Base-by-base conservation (phyloP, 768 basidiomycete species). In the Russula sp. region DNA sequence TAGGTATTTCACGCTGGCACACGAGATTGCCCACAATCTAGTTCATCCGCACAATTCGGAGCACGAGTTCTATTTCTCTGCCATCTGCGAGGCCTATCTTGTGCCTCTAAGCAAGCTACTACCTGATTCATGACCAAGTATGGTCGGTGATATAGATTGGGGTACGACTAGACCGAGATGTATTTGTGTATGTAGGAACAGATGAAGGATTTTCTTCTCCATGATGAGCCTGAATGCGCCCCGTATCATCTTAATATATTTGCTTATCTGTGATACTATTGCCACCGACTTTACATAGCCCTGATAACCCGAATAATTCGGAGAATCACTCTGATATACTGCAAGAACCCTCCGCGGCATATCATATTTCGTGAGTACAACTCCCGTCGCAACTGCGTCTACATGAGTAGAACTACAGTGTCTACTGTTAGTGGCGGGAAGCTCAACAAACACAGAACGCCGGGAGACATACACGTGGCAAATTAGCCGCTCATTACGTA, bases 1-100 rank as follows among this genome's bases (percentile, higher is more conserved):
- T 67, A 89, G 90, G 90, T 99, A 89, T 75, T 92, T 95, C 71
- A 88, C 90, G 0, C 80, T 97, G 16, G 94, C 95, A 0, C 96
- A 97, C 73, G 94, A 94, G 72, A 90, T 94, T 68, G 92, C 92
- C 10, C 94, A 98, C 75, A 98, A 96, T 71, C 78, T 97, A 2
- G 88, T 95, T 18, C 80, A 85, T 48, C 83, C 85, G 0, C 95
- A 97, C 70, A 94, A 96, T 73, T 87, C 91, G 1, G 88, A 94
- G 71, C 94, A 96, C 68, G 92, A 94, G 67, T 98, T 97, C 74
- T 97, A 92, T 74, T 94, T 96, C 71, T 92, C 92, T 32, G 86
- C 90, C 7, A 89, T 98, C 22, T 91, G 90, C 67, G 92, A 97
- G 75, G 82, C 80, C 38, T 80, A 82, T 71, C 72, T 87, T 30